Percentiles rank a stretch among this genome's conserved stretches.
Evolutionary conservation across 345 rosid species (phyloP).

Genomic region (Excoecaria agallocha): DNA sequence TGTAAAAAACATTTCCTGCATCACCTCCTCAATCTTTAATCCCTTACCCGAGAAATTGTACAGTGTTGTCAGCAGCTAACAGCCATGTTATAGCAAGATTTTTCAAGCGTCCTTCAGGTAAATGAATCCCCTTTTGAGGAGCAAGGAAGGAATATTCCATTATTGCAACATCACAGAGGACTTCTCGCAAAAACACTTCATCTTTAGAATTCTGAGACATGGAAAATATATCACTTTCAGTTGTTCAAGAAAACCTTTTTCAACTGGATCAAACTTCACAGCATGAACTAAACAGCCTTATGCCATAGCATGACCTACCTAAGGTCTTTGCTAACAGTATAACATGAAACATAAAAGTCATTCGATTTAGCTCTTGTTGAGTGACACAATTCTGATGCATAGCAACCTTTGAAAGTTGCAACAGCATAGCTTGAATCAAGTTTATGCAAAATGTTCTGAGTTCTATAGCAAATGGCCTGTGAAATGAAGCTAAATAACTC

Average conservation of each 20-base stretch:
- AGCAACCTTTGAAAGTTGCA: not conserved
- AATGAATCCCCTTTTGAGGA: slow-evolving; percentile 35
- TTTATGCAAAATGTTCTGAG: not conserved
- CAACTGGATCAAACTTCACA: not conserved
- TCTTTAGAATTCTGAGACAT: slow-evolving; percentile 52
- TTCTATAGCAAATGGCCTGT: not conserved
- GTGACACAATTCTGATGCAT: not conserved
- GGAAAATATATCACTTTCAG: slow-evolving; percentile 6
- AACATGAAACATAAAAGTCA: not conserved
- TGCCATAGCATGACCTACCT: not conserved
- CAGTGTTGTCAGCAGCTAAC: slow-evolving; percentile 49
- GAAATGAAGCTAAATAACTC: not conserved
- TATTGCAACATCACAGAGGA: slow-evolving; percentile 49
- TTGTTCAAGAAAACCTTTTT: not conserved
- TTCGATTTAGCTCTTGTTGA: not conserved
- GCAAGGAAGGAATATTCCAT: slow-evolving; percentile 46
- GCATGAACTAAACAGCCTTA: not conserved
- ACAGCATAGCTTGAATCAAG: not conserved
- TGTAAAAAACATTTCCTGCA: slow-evolving; percentile 12
- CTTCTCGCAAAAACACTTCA: slow-evolving; percentile 43
- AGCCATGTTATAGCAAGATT: slow-evolving; percentile 54
- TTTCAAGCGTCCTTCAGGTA: slow-evolving; percentile 36
- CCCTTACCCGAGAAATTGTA: slow-evolving; percentile 47
- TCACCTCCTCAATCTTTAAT: slow-evolving; percentile 11
- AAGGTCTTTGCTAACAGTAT: not conserved